Evolutionary conservation across 306 rosid genomes (phyloP), one percentile per base, ranked within the genome.

Genomic region (Castanospermum australe): DNA sequence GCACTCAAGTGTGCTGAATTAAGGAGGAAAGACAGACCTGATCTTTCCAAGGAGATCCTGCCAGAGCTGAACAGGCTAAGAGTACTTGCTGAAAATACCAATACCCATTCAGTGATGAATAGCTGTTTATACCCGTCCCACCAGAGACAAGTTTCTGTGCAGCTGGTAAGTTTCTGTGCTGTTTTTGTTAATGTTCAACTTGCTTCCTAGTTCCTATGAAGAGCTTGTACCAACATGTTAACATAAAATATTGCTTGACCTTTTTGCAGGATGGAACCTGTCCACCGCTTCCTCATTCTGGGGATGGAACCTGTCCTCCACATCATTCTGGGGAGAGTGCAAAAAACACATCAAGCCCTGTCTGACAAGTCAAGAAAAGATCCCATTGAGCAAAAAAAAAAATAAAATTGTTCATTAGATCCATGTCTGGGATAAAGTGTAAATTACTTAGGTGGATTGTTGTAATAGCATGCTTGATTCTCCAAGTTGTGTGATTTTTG

Each of bases 11-110:
- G 99, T 65, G 89, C 97, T 0, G 99, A 94, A 86, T 68, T 94
- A 32, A 81, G 99, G 68, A 42, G 97, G 21, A 89, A 78, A 84
- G 99, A 94, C 71, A 81, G 99, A 32, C 99, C 97, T 2, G 99
- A 94, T 79, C 99, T 94, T 59, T 88, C 79, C 28, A 91, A 68
- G 38, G 91, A 44, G 11, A 15, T 94, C 78, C 74, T 92, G 8
- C 99, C 99, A 12, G 95, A 91, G 78, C 92, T 94, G 2, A 55
- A 86, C 70, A 89, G 84, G 75, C 68, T 94, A 67, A 89, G 91
- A 86, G 77, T 15, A 32, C 57, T 88, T 66, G 97, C 93, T 41
- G 95, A 92, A 54, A 79, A 81, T 13, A 66, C 50, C 15, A 45
- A 83, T 66, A 72, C 71, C 4, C 47, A 47, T 13, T 44, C 84